Evolutionary conservation across 768 basidiomycete species (phyloP).

Genomic region (Mycena galopus): DNA sequence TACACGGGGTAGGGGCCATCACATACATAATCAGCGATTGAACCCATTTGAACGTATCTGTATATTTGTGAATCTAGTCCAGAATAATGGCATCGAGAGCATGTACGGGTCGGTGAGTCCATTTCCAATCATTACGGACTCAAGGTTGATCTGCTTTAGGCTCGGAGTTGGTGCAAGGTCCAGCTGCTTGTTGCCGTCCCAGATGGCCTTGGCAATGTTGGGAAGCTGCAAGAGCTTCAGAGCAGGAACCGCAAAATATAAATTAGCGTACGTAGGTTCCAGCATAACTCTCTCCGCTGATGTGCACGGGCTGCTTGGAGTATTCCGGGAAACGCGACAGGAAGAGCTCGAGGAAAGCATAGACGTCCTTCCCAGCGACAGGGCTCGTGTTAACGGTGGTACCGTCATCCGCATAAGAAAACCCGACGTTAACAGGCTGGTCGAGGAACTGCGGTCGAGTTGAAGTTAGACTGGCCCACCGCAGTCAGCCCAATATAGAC

Average conservation of each 20-base stretch:
- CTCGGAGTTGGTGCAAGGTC: slow-evolving; percentile 56
- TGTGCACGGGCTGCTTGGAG: slow-evolving; percentile 76
- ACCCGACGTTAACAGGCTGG: slow-evolving; percentile 92
- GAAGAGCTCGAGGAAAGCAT: slow-evolving; percentile 87
- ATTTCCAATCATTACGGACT: slow-evolving; percentile 88
- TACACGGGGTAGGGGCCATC: slow-evolving; percentile 87
- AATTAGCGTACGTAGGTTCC: slow-evolving; percentile 71
- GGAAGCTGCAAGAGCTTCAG: slow-evolving; percentile 55
- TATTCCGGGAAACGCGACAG: slow-evolving; percentile 83
- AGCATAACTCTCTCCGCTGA: slow-evolving; percentile 85
- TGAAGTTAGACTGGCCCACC: neutral
- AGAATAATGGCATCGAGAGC: too few relatives aligned
- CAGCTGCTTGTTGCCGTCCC: slow-evolving; percentile 79
- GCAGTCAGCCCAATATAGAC: neutral
- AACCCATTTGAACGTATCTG: slow-evolving; percentile 75
- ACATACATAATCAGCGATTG: slow-evolving; percentile 87
- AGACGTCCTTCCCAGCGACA: slow-evolving; percentile 91
- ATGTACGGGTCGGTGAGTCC: slow-evolving; percentile 83
- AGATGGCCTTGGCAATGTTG: slow-evolving; percentile 86
- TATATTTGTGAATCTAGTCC: neutral
- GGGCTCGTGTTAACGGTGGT: slow-evolving; percentile 84
- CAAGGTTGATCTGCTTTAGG: slow-evolving; percentile 83
- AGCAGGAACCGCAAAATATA: neutral
- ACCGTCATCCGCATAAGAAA: slow-evolving; percentile 84
- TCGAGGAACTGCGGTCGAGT: slow-evolving; percentile 63